Evolutionary conservation across 768 basidiomycete genomes (phyloP), one percentile per base, ranked within the genome.

Genomic region (Suillus lakei): DNA sequence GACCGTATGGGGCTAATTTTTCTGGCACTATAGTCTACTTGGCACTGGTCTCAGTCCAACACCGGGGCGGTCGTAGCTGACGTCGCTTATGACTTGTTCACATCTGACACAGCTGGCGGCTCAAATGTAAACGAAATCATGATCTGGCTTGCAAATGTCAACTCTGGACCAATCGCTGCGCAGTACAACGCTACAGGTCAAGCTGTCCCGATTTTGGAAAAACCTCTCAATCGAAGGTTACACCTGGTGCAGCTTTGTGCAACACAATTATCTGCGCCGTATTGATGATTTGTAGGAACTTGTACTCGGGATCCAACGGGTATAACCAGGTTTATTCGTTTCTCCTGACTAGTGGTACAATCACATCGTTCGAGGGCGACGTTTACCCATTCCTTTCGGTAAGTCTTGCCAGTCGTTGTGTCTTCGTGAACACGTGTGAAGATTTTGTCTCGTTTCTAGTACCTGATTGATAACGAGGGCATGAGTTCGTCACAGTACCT

Each of bases 81-180:
- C 65, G 81, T 88, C 36, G 86, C 88, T 8, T 91, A 82, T 65
- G 89, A 91, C 66, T 66, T 90, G 1, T 91, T 91, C 79, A 90
- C 88, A 0, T 84, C 88, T 1, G 69, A 70, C 66, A 77, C 78
- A 5, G 55, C 85, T 41, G 83, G 84, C 2, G 88, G 88, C 34
- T 73, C 80, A 41, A 81, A 82, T 62, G 64, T 67, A 26, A 69
- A 78, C 66, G 83, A 84, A 67, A 81, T 89, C 69, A 91, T 91
- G 89, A 76, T 91, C 65, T 90, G 89, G 89, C 82, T 89, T 15
- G 88, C 81, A 1, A 86, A 84, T 69, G 81, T 74, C 78, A 84
- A 85, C 67, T 83, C 88, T 5, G 82, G 82, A 2, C 89, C 89
- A 2, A 88, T 90, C 66, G 85, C 86, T n/a, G 76, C 78, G 30